phyloP scores from a whole-genome alignment of 1,139 yeast species.

The Debaryomyces coudertii region DNA sequence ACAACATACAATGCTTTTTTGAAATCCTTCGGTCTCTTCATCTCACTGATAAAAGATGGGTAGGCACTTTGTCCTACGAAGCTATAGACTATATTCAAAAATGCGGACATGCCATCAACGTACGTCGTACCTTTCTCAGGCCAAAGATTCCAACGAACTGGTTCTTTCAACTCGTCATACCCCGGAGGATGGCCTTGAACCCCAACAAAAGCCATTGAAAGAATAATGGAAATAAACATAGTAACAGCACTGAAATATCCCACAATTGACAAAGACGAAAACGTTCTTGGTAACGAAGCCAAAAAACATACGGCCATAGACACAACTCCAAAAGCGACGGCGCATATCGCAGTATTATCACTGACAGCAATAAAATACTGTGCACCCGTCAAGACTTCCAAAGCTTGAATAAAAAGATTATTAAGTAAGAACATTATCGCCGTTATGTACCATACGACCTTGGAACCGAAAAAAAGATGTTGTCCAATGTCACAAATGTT shows the following conservation, averaged over 20 bases:
- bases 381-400: slow-evolving; percentile 62
- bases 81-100: slow-evolving; percentile 61
- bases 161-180: slow-evolving; percentile 32
- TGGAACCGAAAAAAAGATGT: slow-evolving; percentile 53
- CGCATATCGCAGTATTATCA: slow-evolving; percentile 49
- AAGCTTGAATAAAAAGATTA: slow-evolving; percentile 59
- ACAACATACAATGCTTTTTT: slow-evolving; percentile 58
- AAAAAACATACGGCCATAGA: slow-evolving; percentile 51
- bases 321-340: slow-evolving; percentile 53
- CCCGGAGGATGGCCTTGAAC: slow-evolving; percentile 52
- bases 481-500: slow-evolving; percentile 65
- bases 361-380: slow-evolving; percentile 58
- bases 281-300: slow-evolving; percentile 58
- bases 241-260: slow-evolving; percentile 58
- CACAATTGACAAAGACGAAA: slow-evolving; percentile 52
- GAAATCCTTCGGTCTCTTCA: slow-evolving; percentile 61
- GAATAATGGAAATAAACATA: slow-evolving; percentile 57
- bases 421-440: slow-evolving; percentile 57
- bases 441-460: slow-evolving; percentile 60
- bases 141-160: slow-evolving; percentile 51
- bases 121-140: slow-evolving; percentile 54
- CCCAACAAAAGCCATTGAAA: slow-evolving; percentile 60
- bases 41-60: slow-evolving; percentile 63
- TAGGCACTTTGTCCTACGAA: slow-evolving; percentile 67
- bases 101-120: slow-evolving; percentile 59